Percentiles rank a stretch among this genome's conserved stretches.
phyloP scores from a whole-genome alignment of 1,284 basidiomycete genomes.

The Austroboletus novae-zelandiae region DNA sequence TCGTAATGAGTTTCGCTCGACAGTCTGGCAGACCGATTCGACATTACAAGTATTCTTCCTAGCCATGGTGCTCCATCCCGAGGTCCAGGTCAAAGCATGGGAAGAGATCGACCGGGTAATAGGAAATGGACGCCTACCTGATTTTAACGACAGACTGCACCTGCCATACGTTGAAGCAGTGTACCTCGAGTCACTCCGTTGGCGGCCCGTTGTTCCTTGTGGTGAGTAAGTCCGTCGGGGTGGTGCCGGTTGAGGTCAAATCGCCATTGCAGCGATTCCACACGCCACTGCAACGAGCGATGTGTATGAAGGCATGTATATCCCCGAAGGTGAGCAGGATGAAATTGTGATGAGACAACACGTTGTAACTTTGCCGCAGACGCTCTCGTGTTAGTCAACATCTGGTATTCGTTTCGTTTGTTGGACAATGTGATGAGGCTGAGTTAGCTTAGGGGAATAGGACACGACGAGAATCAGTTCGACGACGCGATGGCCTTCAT shows the following conservation, averaged over 20 bases:
- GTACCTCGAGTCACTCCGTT: conserved; percentile 24
- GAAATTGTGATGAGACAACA: background rate
- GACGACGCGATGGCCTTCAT: conserved; percentile 23
- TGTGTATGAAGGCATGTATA: conserved; percentile 32
- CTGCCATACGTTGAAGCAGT: conserved; percentile 30
- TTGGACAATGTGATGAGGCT: background rate
- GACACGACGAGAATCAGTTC: conserved; percentile 22
- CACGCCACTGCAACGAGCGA: conserved; percentile 26
- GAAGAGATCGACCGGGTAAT: conserved; percentile 29
- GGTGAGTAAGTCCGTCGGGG: conserved; percentile 13
- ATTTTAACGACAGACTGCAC: conserved; percentile 23
- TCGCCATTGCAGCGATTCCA: conserved; percentile 20
- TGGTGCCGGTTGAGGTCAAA: background rate
- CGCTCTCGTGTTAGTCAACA: conserved; percentile 22
- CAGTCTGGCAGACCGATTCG: conserved; percentile 13
- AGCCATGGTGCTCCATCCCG: conserved; percentile 32
- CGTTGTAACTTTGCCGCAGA: conserved; percentile 10
- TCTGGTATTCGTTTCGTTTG: conserved; percentile 22
- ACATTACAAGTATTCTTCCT: conserved; percentile 24
- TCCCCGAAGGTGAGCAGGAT: conserved; percentile 27
- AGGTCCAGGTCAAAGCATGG: conserved; percentile 24
- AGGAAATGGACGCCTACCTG: conserved; percentile 27
- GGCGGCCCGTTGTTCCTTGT: conserved; percentile 23
- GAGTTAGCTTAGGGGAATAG: conserved; percentile 22
- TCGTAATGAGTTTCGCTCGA: background rate